These are phyloP conservation scores for Fusarium solani-melongenae DNA, from an alignment of 2,329 filamentous ascomycete species.

Conservation along the genomic window DNA sequence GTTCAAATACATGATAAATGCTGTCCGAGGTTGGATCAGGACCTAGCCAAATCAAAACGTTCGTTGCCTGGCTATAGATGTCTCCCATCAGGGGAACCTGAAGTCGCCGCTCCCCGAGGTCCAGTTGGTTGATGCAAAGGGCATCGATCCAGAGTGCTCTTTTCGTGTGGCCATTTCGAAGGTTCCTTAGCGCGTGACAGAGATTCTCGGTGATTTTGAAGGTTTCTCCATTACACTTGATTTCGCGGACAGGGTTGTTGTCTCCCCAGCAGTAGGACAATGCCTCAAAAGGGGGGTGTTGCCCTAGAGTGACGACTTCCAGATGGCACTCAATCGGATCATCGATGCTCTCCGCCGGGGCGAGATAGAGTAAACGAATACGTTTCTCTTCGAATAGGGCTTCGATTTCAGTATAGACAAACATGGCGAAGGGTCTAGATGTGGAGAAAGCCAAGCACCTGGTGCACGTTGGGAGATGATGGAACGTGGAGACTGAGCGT, in stretches of 20 bases:
- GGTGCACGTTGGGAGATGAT: background rate
- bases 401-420: background rate
- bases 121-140: background rate
- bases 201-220: background rate
- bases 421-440: background rate
- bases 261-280: conserved; percentile 3
- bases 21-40: background rate
- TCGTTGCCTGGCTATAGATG: background rate
- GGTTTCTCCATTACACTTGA: background rate
- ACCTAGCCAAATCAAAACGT: background rate
- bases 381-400: too few species aligned
- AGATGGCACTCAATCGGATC: background rate
- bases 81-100: background rate
- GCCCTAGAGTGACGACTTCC: background rate
- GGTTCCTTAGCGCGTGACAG: background rate
- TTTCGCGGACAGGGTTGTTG: background rate
- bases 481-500: background rate
- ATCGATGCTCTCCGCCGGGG: background rate
- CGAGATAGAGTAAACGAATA: background rate
- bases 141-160: conserved; percentile 1
- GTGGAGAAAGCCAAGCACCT: background rate
- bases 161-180: background rate
- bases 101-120: background rate
- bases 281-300: background rate
- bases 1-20: background rate